Evolutionary conservation across 371 early-diverging fungal genomes (phyloP).

Genomic region (Hamiltosporidium tvaerminnensis): DNA sequence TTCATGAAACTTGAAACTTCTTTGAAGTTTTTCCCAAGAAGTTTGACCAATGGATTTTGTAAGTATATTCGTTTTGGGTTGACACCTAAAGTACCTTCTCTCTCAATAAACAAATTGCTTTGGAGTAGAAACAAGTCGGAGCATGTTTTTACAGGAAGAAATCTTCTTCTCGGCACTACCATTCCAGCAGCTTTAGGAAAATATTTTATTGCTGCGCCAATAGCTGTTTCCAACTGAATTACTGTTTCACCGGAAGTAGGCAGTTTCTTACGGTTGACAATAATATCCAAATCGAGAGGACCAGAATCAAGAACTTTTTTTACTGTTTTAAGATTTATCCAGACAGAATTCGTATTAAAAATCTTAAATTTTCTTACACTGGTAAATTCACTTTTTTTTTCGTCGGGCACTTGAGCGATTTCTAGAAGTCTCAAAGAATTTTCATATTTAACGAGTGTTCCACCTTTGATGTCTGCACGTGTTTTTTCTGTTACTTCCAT

Average conservation of each 20-base stretch:
- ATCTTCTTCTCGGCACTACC: constrained; percentile 86
- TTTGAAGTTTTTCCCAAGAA: constrained; percentile 83
- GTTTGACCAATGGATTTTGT: constrained; percentile 78
- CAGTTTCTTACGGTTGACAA: constrained; percentile 71
- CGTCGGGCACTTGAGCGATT: constrained; percentile 93
- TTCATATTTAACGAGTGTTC: constrained; percentile 90
- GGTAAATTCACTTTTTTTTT: constrained; percentile 83
- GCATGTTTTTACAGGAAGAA: constrained; percentile 93
- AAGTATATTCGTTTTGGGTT: constrained; percentile 75
- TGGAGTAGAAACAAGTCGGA: constrained; percentile 90
- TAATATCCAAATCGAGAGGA: constrained; percentile 75
- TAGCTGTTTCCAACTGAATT: constrained; percentile 95
- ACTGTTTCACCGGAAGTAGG: constrained; percentile 65
- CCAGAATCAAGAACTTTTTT: constrained; percentile 70
- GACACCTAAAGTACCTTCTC: constrained; percentile 73
- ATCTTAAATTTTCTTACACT: constrained; percentile 97
- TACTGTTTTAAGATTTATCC: constrained; percentile 81
- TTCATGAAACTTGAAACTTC: constrained; percentile 61
- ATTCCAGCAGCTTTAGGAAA: constrained; percentile 83
- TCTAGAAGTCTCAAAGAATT: constrained; percentile 79
- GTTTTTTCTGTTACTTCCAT: constrained; percentile 99
- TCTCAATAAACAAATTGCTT: constrained; percentile 72
- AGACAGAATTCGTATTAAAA: constrained; percentile 98
- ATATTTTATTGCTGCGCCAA: constrained; percentile 94
- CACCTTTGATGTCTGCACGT: constrained; percentile 97